These are phyloP conservation scores for Aplosporella prunicola DNA, from an alignment of 2,329 filamentous ascomycete genomes.

Conservation along the genomic window DNA sequence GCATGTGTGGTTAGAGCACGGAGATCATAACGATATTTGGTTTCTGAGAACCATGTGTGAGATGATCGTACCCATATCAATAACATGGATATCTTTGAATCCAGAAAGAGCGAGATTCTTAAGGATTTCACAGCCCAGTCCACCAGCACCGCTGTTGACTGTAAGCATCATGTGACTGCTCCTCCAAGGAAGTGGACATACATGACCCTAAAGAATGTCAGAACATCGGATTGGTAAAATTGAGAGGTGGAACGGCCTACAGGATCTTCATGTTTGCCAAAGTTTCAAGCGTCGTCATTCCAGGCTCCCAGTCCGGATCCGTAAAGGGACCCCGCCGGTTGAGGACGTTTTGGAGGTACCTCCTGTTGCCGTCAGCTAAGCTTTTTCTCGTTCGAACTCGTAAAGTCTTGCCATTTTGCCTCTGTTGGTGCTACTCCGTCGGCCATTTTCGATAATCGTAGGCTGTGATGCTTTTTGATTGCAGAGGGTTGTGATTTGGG, in stretches of 20 bases:
- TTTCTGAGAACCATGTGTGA: neutral
- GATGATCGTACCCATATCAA: slow-evolving; percentile 75
- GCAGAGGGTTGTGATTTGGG: too few relatives aligned
- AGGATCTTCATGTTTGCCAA: slow-evolving; percentile 45
- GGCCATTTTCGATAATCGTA: too few relatives aligned
- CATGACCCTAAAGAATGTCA: slow-evolving; percentile 24
- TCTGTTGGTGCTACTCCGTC: too few relatives aligned
- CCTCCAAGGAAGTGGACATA: too few relatives aligned
- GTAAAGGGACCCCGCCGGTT: slow-evolving; percentile 72
- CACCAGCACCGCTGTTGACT: slow-evolving; percentile 69
- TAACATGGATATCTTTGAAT: slow-evolving; percentile 96
- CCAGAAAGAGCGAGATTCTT: slow-evolving; percentile 93
- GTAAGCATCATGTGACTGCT: slow-evolving; percentile 27
- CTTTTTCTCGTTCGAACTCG: too few relatives aligned
- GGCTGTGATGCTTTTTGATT: too few relatives aligned
- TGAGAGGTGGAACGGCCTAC: slow-evolving; percentile 38
- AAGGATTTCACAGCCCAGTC: slow-evolving; percentile 88
- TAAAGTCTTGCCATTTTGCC: too few relatives aligned
- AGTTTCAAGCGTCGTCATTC: slow-evolving; percentile 39
- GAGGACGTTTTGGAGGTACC: slow-evolving; percentile 73
- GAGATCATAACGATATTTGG: neutral
- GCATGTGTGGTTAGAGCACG: slow-evolving; percentile 10
- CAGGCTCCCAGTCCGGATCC: slow-evolving; percentile 48
- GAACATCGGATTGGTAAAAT: slow-evolving; percentile 1
- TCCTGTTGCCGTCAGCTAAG: slow-evolving; percentile 43